A percentile compares a stretch with the other conserved stretches of the same genome.
Evolutionary conservation across 225 moss, liverwort and hornwort species (phyloP).

Genomic region (Marchantia polymorpha): DNA sequence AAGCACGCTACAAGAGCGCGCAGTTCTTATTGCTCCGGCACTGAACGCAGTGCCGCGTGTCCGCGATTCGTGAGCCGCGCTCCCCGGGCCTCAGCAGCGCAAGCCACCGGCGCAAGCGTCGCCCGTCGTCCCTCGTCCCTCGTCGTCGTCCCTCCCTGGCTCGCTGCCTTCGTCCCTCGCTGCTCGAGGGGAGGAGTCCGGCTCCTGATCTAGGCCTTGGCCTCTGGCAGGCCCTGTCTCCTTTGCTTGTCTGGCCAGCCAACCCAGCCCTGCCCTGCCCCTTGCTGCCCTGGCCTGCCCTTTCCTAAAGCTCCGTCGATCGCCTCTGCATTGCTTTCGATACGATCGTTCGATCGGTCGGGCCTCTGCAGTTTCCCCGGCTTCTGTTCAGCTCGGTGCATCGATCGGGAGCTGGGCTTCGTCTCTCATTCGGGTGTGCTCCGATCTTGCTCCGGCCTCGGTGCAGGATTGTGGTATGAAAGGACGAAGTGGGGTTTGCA

Average conservation of each 20-base stretch:
- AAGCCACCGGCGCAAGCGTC: background rate
- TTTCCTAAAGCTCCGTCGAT: constrained; percentile 7
- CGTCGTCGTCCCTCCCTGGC: no score
- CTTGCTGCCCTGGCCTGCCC: background rate
- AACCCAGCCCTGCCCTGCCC: background rate
- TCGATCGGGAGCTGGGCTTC: background rate
- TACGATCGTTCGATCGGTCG: background rate
- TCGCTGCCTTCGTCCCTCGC: no score
- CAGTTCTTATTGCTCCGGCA: background rate
- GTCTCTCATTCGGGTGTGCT: no score
- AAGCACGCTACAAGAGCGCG: background rate
- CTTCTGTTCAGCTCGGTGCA: background rate
- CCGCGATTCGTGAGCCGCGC: background rate
- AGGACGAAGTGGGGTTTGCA: constrained; percentile 8
- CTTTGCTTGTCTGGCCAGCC: background rate
- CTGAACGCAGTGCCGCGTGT: background rate
- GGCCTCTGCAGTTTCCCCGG: background rate
- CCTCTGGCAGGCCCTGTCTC: no score
- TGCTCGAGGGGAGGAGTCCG: no score
- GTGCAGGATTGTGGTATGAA: background rate
- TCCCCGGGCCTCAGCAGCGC: background rate
- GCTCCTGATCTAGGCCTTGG: no score
- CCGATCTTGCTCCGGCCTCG: background rate
- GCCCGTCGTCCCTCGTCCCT: no score
- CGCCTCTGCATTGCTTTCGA: background rate